Evolutionary conservation across 2,329 filamentous ascomycete species (phyloP).

Genomic region (Penicillium griseofulvum): DNA sequence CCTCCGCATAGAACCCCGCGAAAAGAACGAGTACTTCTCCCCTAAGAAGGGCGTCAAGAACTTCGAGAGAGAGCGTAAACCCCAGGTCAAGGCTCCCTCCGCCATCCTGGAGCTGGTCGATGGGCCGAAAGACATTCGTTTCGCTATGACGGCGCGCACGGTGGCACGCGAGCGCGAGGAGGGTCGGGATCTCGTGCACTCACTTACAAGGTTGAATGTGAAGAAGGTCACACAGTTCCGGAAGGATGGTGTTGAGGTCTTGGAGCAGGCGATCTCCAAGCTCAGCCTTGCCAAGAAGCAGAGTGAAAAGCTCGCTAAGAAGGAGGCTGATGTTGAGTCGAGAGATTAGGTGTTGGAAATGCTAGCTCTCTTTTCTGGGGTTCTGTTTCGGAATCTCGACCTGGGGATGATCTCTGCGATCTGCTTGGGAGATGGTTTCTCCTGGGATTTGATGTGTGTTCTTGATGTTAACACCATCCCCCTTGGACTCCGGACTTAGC

Average conservation of each 20-base stretch:
- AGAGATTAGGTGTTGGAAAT: conserved; percentile 1
- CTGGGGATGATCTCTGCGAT: neutral
- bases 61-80: conserved; percentile 19
- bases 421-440: neutral
- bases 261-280: conserved; percentile 60
- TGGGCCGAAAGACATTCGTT: conserved; percentile 88
- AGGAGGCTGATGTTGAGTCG: conserved; percentile 25
- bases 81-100: conserved; percentile 76
- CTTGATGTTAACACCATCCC: neutral
- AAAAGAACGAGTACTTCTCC: conserved; percentile 41
- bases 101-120: conserved; percentile 95
- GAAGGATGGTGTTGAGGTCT: conserved; percentile 60
- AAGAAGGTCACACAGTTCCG: conserved; percentile 79
- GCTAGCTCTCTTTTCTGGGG: neutral
- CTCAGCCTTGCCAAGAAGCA: conserved; percentile 55
- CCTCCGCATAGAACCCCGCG: conserved; percentile 83
- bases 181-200: conserved; percentile 59
- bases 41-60: conserved; percentile 16
- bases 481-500: conserved; percentile 3
- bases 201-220: conserved; percentile 74
- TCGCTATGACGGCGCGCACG: conserved; percentile 86
- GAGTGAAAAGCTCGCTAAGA: conserved; percentile 28
- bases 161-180: conserved; percentile 60
- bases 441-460: neutral
- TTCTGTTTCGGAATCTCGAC: neutral